Conservation (phyloP, 2,329 filamentous ascomycete genomes). For the Chlorencoelia australis region DNA sequence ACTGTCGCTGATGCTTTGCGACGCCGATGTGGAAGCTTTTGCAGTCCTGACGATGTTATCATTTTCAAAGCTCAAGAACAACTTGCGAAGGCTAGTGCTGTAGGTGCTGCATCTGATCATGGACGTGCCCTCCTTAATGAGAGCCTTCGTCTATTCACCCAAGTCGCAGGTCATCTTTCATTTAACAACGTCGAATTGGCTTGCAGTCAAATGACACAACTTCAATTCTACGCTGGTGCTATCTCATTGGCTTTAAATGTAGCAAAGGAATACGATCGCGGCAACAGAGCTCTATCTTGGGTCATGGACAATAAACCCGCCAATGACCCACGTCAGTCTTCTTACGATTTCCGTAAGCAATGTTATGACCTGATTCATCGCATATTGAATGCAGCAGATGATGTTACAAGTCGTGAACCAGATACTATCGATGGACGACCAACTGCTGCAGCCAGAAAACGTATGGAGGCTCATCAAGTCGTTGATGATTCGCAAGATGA, state of each 20-base stretch:
- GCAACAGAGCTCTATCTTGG: slow-evolving; percentile 77
- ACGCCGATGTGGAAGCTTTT: slow-evolving; percentile 90
- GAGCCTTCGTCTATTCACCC: slow-evolving; percentile 77
- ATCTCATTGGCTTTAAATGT: slow-evolving; percentile 80
- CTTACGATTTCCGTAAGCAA: slow-evolving; percentile 60
- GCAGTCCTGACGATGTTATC: slow-evolving; percentile 90
- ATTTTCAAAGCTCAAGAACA: slow-evolving; percentile 98
- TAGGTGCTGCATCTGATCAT: slow-evolving; percentile 62
- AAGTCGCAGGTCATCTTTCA: slow-evolving; percentile 75
- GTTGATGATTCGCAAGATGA: slow-evolving; percentile 84
- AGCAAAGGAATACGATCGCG: slow-evolving; percentile 75
- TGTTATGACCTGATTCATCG: slow-evolving; percentile 84
- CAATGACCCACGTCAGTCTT: slow-evolving; percentile 56
- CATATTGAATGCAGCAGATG: slow-evolving; percentile 71
- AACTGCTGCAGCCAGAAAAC: slow-evolving; percentile 66
- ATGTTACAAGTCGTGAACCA: slow-evolving; percentile 55
- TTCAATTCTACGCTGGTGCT: slow-evolving; percentile 88
- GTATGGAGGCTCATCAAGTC: slow-evolving; percentile 80
- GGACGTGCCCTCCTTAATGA: slow-evolving; percentile 77
- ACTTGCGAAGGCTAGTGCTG: slow-evolving; percentile 77
- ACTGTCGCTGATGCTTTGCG: slow-evolving; percentile 92
- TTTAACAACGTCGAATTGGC: slow-evolving; percentile 71
- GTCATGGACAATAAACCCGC: slow-evolving; percentile 71
- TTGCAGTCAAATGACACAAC: slow-evolving; percentile 65
- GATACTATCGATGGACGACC: slow-evolving; percentile 68